Percentiles rank a stretch among this genome's conserved stretches.
Conservation (phyloP, 495 filamentous ascomycete species). For the Rusavskia elegans region DNA sequence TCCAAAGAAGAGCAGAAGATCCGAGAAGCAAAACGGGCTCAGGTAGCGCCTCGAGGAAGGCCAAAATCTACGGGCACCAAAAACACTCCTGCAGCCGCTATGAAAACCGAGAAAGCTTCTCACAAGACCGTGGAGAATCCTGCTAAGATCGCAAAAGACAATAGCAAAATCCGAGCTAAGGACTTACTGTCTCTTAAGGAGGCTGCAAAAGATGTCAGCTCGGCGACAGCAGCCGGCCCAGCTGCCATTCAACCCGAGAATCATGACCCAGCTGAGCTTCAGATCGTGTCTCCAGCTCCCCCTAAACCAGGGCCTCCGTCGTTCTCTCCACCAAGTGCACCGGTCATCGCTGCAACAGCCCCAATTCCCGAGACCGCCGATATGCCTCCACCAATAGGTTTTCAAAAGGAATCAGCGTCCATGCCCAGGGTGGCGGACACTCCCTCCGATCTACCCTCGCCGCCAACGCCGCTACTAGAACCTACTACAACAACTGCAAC, state of each 20-base stretch:
- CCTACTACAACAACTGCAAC: slow-evolving; percentile 12
- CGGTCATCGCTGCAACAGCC: slow-evolving; percentile 6
- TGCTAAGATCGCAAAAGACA: not conserved
- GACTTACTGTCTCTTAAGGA: not conserved
- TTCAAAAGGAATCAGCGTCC: slow-evolving; percentile 2
- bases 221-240: not conserved
- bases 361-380: slow-evolving; percentile 4
- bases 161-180: not conserved
- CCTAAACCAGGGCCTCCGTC: slow-evolving; percentile 13
- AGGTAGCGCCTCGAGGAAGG: slow-evolving; percentile 16
- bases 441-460: slow-evolving; percentile 1
- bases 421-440: slow-evolving; percentile 2
- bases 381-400: not conserved
- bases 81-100: slow-evolving; percentile 1
- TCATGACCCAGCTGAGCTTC: not conserved
- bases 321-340: slow-evolving; percentile 1
- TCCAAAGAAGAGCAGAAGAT: slow-evolving; percentile 56
- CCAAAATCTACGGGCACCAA: slow-evolving; percentile 14
- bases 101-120: not conserved
- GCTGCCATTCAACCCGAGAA: not conserved
- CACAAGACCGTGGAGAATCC: not conserved
- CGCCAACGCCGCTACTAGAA: slow-evolving; percentile 5
- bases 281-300: not conserved
- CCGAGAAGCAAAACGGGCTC: slow-evolving; percentile 26
- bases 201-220: not conserved